Base-by-base conservation (phyloP, 176 grass and related monocot genomes). In the Aegilops umbellulata region DNA sequence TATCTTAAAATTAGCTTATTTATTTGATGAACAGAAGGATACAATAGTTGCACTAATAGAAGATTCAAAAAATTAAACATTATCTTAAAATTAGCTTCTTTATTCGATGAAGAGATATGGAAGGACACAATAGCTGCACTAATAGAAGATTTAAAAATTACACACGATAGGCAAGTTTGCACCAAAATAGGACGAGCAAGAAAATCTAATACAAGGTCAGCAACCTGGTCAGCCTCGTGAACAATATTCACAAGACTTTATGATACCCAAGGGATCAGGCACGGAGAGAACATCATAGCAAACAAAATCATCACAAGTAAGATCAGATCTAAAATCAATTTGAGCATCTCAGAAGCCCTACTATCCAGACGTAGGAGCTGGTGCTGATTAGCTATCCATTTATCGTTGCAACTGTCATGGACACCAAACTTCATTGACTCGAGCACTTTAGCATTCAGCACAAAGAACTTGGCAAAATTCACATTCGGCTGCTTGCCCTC, bases 391-490 rank as follows among this genome's bases (percentile, higher is more conserved):
- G 76, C 32, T 79, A 4, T 61, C 55, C 76, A 79, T 61, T 39
- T 38, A 7, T 61, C 32, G 4, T 12, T 39, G 55, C 22, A 26
- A 8, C n/a, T 62, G 32, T 25, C 13, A 8, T 16, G 15, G 32
- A 55, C 74, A 32, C 46, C 44, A 10, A 55, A 55, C 30, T 13
- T 57, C 27, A 77, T 77, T 22, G 51, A 22, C 26, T 32, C 74
- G 17, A 84, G 70, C 57, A 75, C 82, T 46, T 75, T 60, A 13
- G 68, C 81, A 71, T 72, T 83, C 66, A 38, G 6, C 55, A 73
- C 32, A 83, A 83, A 72, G 81, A 60, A 83, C 23, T 83, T 73
- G n/a, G 81, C 81, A 22, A 83, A 72, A 34, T 39, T 3, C 10
- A 83, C 49, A 73, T 83, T 31, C 24, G 51, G 31, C 32, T 6